phyloP scores from a whole-genome alignment of 768 basidiomycete genomes.

The Xerocomellus amylosporus region DNA sequence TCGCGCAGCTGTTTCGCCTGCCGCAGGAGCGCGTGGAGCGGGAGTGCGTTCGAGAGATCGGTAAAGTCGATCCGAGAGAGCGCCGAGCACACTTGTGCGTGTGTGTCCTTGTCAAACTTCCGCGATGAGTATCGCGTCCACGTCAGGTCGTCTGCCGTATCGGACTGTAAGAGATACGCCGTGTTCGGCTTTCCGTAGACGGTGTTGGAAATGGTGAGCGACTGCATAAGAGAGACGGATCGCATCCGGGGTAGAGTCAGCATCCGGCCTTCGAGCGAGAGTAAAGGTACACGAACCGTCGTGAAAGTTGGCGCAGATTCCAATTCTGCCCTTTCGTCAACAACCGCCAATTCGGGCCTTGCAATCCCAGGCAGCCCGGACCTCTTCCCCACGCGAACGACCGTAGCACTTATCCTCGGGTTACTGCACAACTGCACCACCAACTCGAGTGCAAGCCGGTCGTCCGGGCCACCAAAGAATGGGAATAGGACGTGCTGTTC shows the following conservation, averaged over 20 bases:
- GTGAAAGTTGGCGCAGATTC: constrained; percentile 8
- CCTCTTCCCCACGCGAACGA: constrained; percentile 56
- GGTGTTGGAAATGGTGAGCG: constrained; percentile 59
- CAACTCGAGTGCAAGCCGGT: constrained; percentile 78
- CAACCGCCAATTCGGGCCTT: constrained; percentile 50
- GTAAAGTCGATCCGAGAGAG: constrained; percentile 66
- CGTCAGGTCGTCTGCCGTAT: constrained; percentile 76
- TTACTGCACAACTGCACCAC: constrained; percentile 76
- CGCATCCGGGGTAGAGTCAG: not conserved
- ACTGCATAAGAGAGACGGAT: constrained; percentile 30
- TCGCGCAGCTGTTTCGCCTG: constrained; percentile 31
- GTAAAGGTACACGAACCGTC: constrained; percentile 9
- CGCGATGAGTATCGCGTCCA: constrained; percentile 62
- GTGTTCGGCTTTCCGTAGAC: constrained; percentile 66
- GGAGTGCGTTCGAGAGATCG: constrained; percentile 45
- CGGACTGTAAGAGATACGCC: constrained; percentile 65
- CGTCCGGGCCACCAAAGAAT: constrained; percentile 94
- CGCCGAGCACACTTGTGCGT: constrained; percentile 30
- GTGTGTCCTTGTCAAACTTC: constrained; percentile 6
- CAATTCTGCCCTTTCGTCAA: constrained; percentile 49
- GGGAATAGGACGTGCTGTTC: constrained; percentile 73
- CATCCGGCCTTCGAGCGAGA: not conserved
- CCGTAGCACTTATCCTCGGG: constrained; percentile 62
- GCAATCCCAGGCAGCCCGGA: constrained; percentile 45
- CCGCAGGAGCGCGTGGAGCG: constrained; percentile 56